A percentile compares a stretch with the other conserved stretches of the same genome.
phyloP scores from a whole-genome alignment of 768 basidiomycete species.

The Pholiota microspora region DNA sequence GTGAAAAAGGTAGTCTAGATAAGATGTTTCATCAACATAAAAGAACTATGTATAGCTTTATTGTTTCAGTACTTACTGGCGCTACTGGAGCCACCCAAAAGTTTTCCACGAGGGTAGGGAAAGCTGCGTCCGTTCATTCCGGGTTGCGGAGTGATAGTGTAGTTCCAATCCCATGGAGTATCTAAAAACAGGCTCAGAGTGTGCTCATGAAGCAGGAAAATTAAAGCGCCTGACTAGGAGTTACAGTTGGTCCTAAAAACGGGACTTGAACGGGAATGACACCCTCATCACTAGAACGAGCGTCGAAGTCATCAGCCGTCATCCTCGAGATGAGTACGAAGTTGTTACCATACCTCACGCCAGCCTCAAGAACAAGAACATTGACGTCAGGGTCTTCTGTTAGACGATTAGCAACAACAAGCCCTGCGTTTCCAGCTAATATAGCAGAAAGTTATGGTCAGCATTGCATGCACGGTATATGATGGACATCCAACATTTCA shows the following conservation, averaged over 20 bases:
- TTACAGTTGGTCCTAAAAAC: conserved; percentile 17
- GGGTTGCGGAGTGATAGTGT: conserved; percentile 2
- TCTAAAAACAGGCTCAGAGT: neutral
- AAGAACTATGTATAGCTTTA: neutral
- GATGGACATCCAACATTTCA: too few relatives aligned
- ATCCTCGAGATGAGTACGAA: neutral
- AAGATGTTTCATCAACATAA: neutral
- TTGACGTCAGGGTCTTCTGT: conserved; percentile 9
- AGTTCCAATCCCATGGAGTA: conserved; percentile 8
- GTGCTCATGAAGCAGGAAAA: too few relatives aligned
- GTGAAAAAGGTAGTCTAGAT: conserved; percentile 32
- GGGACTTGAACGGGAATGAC: conserved; percentile 14
- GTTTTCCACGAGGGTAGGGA: conserved; percentile 7
- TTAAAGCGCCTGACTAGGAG: conserved; percentile 8
- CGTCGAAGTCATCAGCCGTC: neutral
- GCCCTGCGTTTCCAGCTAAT: conserved; percentile 12
- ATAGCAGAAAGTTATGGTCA: neutral
- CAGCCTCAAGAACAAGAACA: conserved; percentile 15
- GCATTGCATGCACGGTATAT: too few relatives aligned
- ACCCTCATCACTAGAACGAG: conserved; percentile 13
- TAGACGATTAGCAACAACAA: conserved; percentile 10
- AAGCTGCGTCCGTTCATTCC: conserved; percentile 3
- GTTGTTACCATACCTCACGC: conserved; percentile 1
- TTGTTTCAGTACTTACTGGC: neutral
- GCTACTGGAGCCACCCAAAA: conserved; percentile 6